phyloP scores from a whole-genome alignment of 2,329 filamentous ascomycete species.

The Elsinoe necatrix region DNA sequence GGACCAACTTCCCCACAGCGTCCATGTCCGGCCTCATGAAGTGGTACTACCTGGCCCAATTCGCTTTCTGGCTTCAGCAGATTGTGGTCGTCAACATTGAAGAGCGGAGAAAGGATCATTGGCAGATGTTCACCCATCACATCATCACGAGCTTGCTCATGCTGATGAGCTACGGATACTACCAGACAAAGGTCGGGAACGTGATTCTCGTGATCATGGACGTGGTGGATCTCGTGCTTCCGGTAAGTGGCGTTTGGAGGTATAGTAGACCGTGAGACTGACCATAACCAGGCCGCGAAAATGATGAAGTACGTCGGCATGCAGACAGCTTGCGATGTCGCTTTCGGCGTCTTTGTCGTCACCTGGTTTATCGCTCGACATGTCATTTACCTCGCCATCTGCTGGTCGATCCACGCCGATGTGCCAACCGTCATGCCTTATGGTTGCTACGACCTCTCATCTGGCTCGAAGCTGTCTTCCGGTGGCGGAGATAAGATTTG shows the following conservation, averaged over 20 bases:
- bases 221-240: slow-evolving; percentile 77
- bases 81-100: slow-evolving; percentile 92
- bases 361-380: slow-evolving; percentile 81
- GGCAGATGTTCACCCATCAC: slow-evolving; percentile 93
- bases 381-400: slow-evolving; percentile 66
- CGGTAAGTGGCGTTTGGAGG: slow-evolving; percentile 48
- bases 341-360: slow-evolving; percentile 78
- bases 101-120: slow-evolving; percentile 86
- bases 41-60: slow-evolving; percentile 81
- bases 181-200: slow-evolving; percentile 79
- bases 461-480: slow-evolving; percentile 46
- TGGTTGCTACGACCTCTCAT: slow-evolving; percentile 61
- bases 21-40: slow-evolving; percentile 69
- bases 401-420: slow-evolving; percentile 71
- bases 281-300: slow-evolving; percentile 63
- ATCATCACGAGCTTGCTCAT: slow-evolving; percentile 79
- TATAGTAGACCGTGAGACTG: neutral
- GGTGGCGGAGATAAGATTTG: slow-evolving; percentile 37
- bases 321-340: slow-evolving; percentile 66
- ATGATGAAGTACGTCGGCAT: slow-evolving; percentile 84
- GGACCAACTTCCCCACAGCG: slow-evolving; percentile 75
- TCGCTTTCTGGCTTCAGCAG: slow-evolving; percentile 90
- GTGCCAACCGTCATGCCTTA: slow-evolving; percentile 53
- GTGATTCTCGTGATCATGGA: slow-evolving; percentile 91
- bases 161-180: slow-evolving; percentile 73